Evolutionary conservation across 2,329 filamentous ascomycete genomes (phyloP), one percentile per base, ranked within the genome.

Genomic region (Ilyonectria robusta): DNA sequence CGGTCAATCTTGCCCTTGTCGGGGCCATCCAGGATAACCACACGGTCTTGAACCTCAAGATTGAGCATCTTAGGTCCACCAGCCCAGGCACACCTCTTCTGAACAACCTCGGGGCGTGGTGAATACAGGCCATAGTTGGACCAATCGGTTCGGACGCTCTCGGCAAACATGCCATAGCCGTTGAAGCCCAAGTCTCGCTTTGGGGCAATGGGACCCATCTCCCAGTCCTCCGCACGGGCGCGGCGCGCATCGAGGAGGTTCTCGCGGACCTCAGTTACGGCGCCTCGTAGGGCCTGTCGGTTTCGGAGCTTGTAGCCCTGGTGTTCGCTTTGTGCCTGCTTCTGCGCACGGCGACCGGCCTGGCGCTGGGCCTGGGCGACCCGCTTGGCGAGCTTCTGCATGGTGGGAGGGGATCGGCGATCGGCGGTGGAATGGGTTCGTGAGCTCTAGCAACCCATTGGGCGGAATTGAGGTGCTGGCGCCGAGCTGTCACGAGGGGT

Each of bases 1-100:
- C 84, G 83, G 57, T 93, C 93, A 81, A 99, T 96, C 83, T 92
- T 93, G 75, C 94, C 94, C 83, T 91, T 92, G 76, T 96, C 93
- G 40, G 87, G 87, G 9, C 95, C 95, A 67, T 92, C 89, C 60
- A 94, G 82, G 65, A 98, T 83, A 59, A 95, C 93, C 35, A 98
- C 94, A 66, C 96, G 88, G 81, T 98, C 96, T 7, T 91, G 90
- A 4, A 82, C 77, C 26, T 86, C 87, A 65, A 95, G 83, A 71
- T 90, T 92, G 68, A 93, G 84, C 79, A 86, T 86, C 72, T 84
- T 83, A 35, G 80, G 71, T 40, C 85, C 85, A 50, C 88, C 87
- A n/a, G 86, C 86, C 88, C 88, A 90, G 33, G 80, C 84, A 68
- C 83, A 84, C 46, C 87, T 81, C 70, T 82, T 79, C 62, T 81